Evolutionary conservation across 352 stramenopile species (phyloP).

Genomic region (Phytopythium aichiense): DNA sequence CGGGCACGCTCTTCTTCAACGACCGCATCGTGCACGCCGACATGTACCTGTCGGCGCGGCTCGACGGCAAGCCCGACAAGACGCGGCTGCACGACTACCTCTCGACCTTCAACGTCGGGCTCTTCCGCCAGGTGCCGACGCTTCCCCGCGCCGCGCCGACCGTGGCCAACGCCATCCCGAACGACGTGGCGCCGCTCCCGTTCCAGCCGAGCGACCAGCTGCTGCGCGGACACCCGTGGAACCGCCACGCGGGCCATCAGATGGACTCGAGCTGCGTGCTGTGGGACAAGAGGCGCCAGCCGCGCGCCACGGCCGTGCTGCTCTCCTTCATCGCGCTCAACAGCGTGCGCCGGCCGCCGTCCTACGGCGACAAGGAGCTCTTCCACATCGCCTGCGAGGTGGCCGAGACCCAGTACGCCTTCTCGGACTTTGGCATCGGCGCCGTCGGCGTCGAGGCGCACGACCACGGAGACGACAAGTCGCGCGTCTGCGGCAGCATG

Average conservation of each 20-base stretch:
- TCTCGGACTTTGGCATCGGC: conserved; percentile 46
- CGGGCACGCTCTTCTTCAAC: conserved; percentile 57
- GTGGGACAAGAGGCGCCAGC: conserved; percentile 64
- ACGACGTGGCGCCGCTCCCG: conserved; percentile 12
- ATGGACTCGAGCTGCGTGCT: conserved; percentile 77
- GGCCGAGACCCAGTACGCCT: conserved; percentile 30
- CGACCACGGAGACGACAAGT: conserved; percentile 24
- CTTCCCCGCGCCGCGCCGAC: conserved; percentile 25
- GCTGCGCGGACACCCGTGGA: conserved; percentile 57
- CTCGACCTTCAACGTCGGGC: conserved; percentile 43
- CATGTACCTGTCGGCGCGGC: conserved; percentile 36
- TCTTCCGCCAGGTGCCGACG: conserved; percentile 29
- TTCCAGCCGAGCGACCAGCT: conserved; percentile 57
- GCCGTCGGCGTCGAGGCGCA: conserved; percentile 38
- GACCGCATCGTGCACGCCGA: conserved; percentile 37
- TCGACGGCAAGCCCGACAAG: conserved; percentile 20
- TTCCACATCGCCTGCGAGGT: conserved; percentile 72
- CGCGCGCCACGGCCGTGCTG: conserved; percentile 63
- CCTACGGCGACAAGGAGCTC: conserved; percentile 76
- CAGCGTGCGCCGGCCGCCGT: conserved; percentile 28
- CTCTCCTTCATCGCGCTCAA: conserved; percentile 48
- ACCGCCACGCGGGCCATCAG: conserved; percentile 54
- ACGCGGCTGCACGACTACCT: conserved; percentile 47
- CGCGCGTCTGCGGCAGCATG: conserved; percentile 45
- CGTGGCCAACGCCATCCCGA: conserved; percentile 19